A percentile compares a stretch with the other conserved stretches of the same genome.
phyloP scores from a whole-genome alignment of 192 early-diverging fungal species.

The Lobulomyces angularis region DNA sequence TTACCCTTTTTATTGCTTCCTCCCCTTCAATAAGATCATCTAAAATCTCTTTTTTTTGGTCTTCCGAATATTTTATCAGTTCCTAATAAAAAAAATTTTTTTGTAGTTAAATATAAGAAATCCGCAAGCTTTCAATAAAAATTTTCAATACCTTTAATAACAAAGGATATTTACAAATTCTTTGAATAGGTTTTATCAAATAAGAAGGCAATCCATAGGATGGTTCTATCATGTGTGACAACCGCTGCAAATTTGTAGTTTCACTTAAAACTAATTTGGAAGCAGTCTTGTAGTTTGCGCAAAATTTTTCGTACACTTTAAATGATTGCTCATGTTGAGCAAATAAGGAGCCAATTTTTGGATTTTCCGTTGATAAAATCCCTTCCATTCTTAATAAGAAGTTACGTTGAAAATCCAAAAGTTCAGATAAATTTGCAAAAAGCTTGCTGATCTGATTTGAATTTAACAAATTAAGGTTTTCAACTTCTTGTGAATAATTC shows the following conservation, averaged over 20 bases:
- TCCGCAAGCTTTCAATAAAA: too few relatives aligned
- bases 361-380: constrained; percentile 54
- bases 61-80: constrained; percentile 27
- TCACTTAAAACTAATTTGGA: too few relatives aligned
- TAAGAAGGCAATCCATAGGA: constrained; percentile 76
- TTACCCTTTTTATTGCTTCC: constrained; percentile 68
- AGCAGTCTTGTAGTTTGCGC: constrained; percentile 70
- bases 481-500: too few relatives aligned
- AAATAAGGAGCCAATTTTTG: constrained; percentile 80
- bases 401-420: constrained; percentile 93
- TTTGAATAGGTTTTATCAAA: constrained; percentile 95
- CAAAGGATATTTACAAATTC: constrained; percentile 96
- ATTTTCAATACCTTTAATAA: constrained; percentile 51
- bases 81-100: constrained; percentile 15
- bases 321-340: constrained; percentile 30
- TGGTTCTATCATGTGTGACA: constrained; percentile 64
- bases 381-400: constrained; percentile 86
- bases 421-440: constrained; percentile 83
- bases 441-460: too few relatives aligned
- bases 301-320: constrained; percentile 78
- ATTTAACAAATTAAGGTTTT: too few relatives aligned
- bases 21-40: constrained; percentile 55
- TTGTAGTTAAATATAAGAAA: too few relatives aligned
- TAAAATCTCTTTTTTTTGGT: constrained; percentile 18
- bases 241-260: too few relatives aligned